Evolutionary conservation across 345 rosid species (phyloP).

Genomic region (Euclidium syriacum): DNA sequence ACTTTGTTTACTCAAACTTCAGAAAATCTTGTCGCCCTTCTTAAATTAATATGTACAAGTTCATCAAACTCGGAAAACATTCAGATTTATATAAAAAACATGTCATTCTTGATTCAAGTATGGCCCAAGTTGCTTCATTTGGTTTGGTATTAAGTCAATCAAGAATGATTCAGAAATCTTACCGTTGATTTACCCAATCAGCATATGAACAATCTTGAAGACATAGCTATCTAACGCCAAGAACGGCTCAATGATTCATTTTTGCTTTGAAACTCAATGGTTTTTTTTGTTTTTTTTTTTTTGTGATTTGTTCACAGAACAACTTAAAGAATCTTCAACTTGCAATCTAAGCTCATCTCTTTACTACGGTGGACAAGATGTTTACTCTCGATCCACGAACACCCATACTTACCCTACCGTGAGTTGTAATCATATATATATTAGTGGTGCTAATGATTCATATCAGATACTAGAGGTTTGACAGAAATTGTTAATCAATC

Average conservation of each 20-base stretch:
- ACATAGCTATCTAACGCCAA: not conserved
- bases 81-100: not conserved
- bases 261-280: not conserved
- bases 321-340: slow-evolving; percentile 32
- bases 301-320: slow-evolving; percentile 29
- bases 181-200: not conserved
- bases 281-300: not conserved
- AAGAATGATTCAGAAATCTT: not conserved
- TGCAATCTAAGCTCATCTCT: slow-evolving; percentile 82
- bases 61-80: too few relatives aligned
- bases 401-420: slow-evolving; percentile 45
- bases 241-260: not conserved
- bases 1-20: not conserved
- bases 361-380: slow-evolving; percentile 86
- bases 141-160: slow-evolving; percentile 3
- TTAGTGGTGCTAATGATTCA: not conserved
- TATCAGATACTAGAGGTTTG: not conserved
- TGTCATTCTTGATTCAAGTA: not conserved
- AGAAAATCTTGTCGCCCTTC: not conserved
- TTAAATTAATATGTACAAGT: slow-evolving; percentile 12
- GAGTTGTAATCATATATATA: slow-evolving; percentile 31
- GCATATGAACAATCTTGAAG: not conserved
- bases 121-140: not conserved
- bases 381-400: slow-evolving; percentile 41
- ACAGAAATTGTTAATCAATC: not conserved